Conservation (phyloP, 208 protist species). For the Endotrypanum monterogeii region DNA sequence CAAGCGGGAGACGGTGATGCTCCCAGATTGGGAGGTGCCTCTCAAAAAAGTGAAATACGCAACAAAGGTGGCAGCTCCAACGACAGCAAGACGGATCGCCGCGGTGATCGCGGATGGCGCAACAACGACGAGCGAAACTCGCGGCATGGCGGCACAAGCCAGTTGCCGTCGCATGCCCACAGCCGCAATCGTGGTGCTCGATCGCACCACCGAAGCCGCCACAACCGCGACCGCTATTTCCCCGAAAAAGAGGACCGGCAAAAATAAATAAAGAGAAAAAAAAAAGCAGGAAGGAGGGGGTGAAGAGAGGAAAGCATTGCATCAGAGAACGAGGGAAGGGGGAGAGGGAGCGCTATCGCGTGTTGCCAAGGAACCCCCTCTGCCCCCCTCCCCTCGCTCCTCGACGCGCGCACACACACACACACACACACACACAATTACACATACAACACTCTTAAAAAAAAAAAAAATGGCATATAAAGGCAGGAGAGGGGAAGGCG, state of each 20-base stretch:
- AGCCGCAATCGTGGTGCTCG: not conserved
- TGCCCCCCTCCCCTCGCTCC: too few relatives aligned
- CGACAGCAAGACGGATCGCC: not conserved
- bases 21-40: not conserved
- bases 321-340: too few relatives aligned
- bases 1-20: not conserved
- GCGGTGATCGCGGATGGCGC: not conserved
- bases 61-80: not conserved
- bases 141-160: not conserved
- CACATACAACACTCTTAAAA: not conserved
- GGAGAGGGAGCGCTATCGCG: too few relatives aligned
- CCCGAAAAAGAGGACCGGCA: not conserved
- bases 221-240: not conserved
- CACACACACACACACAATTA: slow-evolving; percentile 13
- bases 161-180: not conserved
- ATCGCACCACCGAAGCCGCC: not conserved
- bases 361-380: too few relatives aligned
- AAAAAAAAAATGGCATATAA: too few relatives aligned
- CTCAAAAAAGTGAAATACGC: slow-evolving; percentile 1
- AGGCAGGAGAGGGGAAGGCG: too few relatives aligned
- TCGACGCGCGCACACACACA: not conserved
- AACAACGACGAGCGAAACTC: not conserved
- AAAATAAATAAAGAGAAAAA: not conserved
- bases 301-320: too few relatives aligned
- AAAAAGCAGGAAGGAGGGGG: not conserved